A percentile compares a stretch with the other conserved stretches of the same genome.
Evolutionary conservation across 768 basidiomycete species (phyloP).

Genomic region (Baorangia bicolor): DNA sequence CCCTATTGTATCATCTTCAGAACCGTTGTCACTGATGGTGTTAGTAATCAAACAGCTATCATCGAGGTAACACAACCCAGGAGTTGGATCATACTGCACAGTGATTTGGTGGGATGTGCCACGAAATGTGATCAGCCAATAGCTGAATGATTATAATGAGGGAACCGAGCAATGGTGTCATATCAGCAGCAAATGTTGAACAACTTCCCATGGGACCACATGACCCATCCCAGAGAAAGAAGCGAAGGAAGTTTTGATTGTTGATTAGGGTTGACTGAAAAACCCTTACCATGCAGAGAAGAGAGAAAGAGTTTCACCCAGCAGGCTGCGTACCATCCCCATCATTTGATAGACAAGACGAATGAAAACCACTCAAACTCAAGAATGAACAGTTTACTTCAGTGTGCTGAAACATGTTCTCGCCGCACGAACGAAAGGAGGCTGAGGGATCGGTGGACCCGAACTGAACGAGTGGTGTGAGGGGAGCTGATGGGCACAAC

Average conservation of each 20-base stretch:
- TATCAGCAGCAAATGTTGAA: neutral
- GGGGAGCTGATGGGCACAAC: too few relatives aligned
- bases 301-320: too few relatives aligned
- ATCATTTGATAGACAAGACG: neutral
- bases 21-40: neutral
- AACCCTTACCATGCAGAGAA: slow-evolving; percentile 1
- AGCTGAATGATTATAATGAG: neutral
- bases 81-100: neutral
- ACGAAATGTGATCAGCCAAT: neutral
- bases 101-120: neutral
- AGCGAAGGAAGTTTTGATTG: neutral
- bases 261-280: neutral
- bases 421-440: neutral
- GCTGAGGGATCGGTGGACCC: neutral
- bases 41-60: neutral
- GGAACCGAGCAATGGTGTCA: neutral
- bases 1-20: neutral
- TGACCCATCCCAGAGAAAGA: slow-evolving; percentile 18
- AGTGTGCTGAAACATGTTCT: neutral
- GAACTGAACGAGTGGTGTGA: neutral
- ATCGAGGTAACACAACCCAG: neutral
- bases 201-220: neutral
- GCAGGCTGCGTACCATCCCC: neutral
- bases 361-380: neutral
- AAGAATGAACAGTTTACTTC: neutral